Percentiles rank a stretch among this genome's conserved stretches.
Conservation (phyloP, 2,329 filamentous ascomycete species). For the Epichloe brachyelytri region DNA sequence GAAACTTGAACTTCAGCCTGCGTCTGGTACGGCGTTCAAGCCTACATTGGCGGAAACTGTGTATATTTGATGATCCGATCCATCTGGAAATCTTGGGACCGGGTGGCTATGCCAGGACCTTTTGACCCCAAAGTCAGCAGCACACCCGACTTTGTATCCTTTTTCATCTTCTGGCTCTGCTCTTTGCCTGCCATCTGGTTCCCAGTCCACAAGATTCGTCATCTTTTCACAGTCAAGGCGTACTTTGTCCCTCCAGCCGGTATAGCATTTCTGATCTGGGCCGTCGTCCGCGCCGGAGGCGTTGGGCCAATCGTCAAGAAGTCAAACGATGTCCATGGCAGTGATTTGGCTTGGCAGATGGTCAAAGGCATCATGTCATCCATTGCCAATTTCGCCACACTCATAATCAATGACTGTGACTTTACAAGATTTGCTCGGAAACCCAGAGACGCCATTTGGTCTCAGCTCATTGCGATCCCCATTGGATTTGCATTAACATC, state of each 20-base stretch:
- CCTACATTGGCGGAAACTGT: slow-evolving; percentile 75
- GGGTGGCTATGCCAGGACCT: slow-evolving; percentile 49
- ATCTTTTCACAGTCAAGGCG: slow-evolving; percentile 84
- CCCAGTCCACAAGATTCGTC: slow-evolving; percentile 75
- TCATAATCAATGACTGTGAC: slow-evolving; percentile 74
- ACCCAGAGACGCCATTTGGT: slow-evolving; percentile 65
- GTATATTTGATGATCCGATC: slow-evolving; percentile 80
- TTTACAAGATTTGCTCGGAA: slow-evolving; percentile 73
- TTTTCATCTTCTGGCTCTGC: slow-evolving; percentile 75
- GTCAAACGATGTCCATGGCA: slow-evolving; percentile 48
- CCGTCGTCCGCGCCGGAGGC: slow-evolving; percentile 67
- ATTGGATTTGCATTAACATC: slow-evolving; percentile 64
- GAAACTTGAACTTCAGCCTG: slow-evolving; percentile 38
- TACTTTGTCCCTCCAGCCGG: slow-evolving; percentile 74
- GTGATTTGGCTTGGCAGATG: slow-evolving; percentile 65
- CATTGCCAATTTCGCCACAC: slow-evolving; percentile 80
- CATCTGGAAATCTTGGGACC: slow-evolving; percentile 62
- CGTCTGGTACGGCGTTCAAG: slow-evolving; percentile 78
- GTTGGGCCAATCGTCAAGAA: slow-evolving; percentile 73
- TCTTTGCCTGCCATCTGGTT: slow-evolving; percentile 81
- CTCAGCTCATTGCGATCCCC: slow-evolving; percentile 65
- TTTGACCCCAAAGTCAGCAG: slow-evolving; percentile 53
- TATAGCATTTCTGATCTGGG: slow-evolving; percentile 78
- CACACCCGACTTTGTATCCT: slow-evolving; percentile 65
- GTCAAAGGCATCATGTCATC: slow-evolving; percentile 78